Conservation (phyloP, 2,329 filamentous ascomycete genomes). For the Metarhizium robertsii region DNA sequence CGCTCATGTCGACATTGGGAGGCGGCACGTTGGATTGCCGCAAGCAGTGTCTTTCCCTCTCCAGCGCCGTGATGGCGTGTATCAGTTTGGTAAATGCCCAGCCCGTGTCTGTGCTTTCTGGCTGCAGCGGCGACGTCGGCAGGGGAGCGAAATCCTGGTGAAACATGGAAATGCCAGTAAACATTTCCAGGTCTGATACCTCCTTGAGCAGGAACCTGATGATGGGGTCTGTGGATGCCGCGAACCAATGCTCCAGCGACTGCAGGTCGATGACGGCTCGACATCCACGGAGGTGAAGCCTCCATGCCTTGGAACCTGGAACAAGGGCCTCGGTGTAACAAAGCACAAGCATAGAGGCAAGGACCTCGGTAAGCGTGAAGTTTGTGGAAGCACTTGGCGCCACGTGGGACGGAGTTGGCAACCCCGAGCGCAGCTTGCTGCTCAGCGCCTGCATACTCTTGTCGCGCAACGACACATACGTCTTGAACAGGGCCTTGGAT, state of each 20-base stretch:
- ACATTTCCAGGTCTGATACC: constrained; percentile 5
- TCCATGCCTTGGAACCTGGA: constrained; percentile 5
- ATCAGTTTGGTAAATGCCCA: constrained; percentile 7
- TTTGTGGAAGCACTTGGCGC: not conserved
- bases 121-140: not conserved
- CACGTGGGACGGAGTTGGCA: not conserved
- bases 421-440: constrained; percentile 2
- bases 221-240: constrained; percentile 1
- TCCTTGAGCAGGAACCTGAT: constrained; percentile 7
- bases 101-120: not conserved
- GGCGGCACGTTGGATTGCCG: not conserved
- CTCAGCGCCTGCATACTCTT: constrained; percentile 1
- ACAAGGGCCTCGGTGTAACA: constrained; percentile 8
- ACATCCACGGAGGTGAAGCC: constrained; percentile 6
- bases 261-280: constrained; percentile 3
- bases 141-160: not conserved
- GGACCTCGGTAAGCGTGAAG: not conserved
- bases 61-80: constrained; percentile 2
- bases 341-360: constrained; percentile 7
- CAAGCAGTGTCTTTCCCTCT: not conserved
- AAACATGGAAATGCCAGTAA: constrained; percentile 4
- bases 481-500: not conserved
- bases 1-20: constrained; percentile 1
- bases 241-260: not conserved
- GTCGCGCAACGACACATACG: constrained; percentile 4